phyloP scores from a whole-genome alignment of 192 early-diverging fungal genomes.

The Glomus cerebriforme region DNA sequence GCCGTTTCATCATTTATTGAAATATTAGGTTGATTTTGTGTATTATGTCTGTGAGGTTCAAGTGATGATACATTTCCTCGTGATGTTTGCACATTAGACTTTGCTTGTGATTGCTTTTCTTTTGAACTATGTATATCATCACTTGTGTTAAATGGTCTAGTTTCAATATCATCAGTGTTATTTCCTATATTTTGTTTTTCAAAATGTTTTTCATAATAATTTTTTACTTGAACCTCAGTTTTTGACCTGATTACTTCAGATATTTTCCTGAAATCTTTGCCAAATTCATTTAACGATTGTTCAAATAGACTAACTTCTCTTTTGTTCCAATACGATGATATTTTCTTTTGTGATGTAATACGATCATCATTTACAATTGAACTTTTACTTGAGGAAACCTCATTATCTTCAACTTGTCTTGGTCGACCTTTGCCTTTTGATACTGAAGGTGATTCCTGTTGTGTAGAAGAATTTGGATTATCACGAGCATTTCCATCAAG shows the following conservation, averaged over 20 bases:
- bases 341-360: background rate
- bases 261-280: background rate
- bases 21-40: background rate
- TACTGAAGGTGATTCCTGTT: background rate
- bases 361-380: background rate
- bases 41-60: background rate
- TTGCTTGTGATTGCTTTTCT: background rate
- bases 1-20: background rate
- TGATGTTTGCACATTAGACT: background rate
- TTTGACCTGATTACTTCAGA: background rate
- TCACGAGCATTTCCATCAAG: background rate
- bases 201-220: constrained; percentile 11
- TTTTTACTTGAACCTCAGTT: background rate
- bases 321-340: constrained; percentile 16
- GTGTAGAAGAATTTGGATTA: background rate
- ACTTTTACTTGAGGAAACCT: background rate
- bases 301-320: background rate
- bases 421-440: background rate
- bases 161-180: background rate
- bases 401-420: background rate
- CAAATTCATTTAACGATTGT: background rate
- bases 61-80: background rate
- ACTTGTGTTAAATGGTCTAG: background rate
- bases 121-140: background rate
- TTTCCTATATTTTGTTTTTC: background rate